phyloP scores from a whole-genome alignment of 495 filamentous ascomycete species.

The Annulohypoxylon bovei region DNA sequence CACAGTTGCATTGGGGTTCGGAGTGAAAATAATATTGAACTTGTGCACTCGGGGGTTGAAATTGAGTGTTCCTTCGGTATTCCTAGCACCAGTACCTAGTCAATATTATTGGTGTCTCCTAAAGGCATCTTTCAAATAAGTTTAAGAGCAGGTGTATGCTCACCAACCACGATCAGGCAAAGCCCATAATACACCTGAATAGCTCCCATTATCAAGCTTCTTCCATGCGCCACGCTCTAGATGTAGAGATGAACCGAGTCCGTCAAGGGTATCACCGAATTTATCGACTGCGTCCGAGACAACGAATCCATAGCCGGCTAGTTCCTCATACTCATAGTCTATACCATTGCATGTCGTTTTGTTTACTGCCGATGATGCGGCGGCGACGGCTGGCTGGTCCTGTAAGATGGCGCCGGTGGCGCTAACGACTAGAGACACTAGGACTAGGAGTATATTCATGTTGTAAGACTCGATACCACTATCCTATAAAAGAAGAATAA shows the following conservation, averaged over 20 bases:
- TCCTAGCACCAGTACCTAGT: conserved; percentile 37
- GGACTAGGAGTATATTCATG: conserved; percentile 30
- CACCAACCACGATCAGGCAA: conserved; percentile 80
- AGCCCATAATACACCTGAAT: conserved; percentile 70
- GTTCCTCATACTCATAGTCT: conserved; percentile 71
- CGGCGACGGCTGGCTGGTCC: not conserved
- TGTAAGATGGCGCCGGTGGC: conserved; percentile 23
- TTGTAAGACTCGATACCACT: not conserved
- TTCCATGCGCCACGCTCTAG: conserved; percentile 72
- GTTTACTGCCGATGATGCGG: conserved; percentile 21
- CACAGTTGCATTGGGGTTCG: conserved; percentile 61
- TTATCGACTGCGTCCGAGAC: conserved; percentile 70
- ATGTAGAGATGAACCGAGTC: conserved; percentile 73
- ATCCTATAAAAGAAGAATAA: not conserved
- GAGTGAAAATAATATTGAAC: conserved; percentile 68
- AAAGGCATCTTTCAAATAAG: not conserved
- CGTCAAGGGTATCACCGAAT: conserved; percentile 77
- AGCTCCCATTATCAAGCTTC: conserved; percentile 62
- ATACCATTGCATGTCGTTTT: conserved; percentile 66
- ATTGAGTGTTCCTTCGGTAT: conserved; percentile 79
- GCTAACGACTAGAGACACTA: conserved; percentile 12
- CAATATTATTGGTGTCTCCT: not conserved
- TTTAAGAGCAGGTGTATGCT: conserved; percentile 37
- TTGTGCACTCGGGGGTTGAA: conserved; percentile 79
- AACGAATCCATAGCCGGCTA: conserved; percentile 77